Evolutionary conservation across 2,329 filamentous ascomycete genomes (phyloP).

Genomic region (Emmonsiellopsis sp.): DNA sequence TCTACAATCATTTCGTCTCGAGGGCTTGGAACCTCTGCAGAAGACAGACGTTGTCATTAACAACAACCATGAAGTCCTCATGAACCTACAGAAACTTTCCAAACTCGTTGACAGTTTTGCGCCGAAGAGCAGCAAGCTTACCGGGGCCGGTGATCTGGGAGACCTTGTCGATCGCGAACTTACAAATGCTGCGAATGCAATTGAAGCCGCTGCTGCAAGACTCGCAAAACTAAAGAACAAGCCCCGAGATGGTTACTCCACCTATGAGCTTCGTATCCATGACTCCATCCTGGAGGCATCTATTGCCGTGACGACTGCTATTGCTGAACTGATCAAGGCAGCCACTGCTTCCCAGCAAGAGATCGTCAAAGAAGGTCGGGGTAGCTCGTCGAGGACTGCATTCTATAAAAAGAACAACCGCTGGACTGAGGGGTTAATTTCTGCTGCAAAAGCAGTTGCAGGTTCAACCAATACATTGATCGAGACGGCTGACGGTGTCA

Average conservation of each 20-base stretch:
- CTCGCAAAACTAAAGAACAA: constrained; percentile 91
- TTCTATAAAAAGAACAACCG: constrained; percentile 99
- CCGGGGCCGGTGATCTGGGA: constrained; percentile 71
- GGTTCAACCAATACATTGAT: constrained; percentile 90
- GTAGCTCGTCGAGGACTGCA: constrained; percentile 74
- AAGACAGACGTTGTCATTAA: constrained; percentile 97
- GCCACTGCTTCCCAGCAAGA: constrained; percentile 89
- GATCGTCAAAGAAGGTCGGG: constrained; percentile 87
- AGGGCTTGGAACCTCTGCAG: constrained; percentile 79
- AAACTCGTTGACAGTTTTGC: constrained; percentile 89
- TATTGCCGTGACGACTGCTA: constrained; percentile 85
- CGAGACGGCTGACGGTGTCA: constrained; percentile 92
- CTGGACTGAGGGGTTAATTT: constrained; percentile 97
- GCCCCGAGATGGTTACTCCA: constrained; percentile 88
- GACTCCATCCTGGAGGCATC: constrained; percentile 91
- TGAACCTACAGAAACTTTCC: constrained; percentile 85
- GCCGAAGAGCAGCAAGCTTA: constrained; percentile 74
- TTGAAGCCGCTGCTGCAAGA: constrained; percentile 81
- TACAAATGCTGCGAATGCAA: constrained; percentile 87
- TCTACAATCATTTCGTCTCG: constrained; percentile 85
- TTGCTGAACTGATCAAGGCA: constrained; percentile 88
- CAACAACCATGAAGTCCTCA: constrained; percentile 91
- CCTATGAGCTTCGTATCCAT: constrained; percentile 92
- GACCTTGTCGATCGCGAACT: constrained; percentile 89
- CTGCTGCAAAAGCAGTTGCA: constrained; percentile 91